These are phyloP conservation scores for Akanthomyces lecanii DNA, from an alignment of 2,329 filamentous ascomycete genomes.

Conservation along the genomic window DNA sequence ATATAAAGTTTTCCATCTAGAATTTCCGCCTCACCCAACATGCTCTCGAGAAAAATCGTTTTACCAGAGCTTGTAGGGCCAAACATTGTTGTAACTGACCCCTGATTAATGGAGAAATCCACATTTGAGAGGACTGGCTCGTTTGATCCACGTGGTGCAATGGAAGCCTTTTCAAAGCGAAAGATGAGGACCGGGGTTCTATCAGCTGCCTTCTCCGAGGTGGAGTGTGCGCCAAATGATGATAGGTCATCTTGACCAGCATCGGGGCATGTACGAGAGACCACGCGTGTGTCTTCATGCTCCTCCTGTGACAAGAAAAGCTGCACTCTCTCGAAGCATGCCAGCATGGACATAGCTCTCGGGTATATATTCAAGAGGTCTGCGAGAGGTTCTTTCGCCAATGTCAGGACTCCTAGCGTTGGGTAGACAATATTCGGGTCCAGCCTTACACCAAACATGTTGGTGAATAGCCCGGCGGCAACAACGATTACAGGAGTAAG, in stretches of 20 bases:
- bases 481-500: background rate
- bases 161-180: background rate
- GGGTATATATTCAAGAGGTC: background rate
- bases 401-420: background rate
- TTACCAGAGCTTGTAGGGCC: slow-evolving; percentile 1
- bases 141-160: background rate
- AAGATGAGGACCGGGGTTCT: background rate
- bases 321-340: background rate
- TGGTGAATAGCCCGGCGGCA: background rate
- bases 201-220: background rate
- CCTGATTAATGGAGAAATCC: background rate
- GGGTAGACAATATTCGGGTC: background rate
- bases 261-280: background rate
- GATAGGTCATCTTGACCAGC: background rate
- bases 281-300: background rate
- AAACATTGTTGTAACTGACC: background rate
- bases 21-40: slow-evolving; percentile 2
- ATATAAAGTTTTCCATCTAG: background rate
- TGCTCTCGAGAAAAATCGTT: background rate
- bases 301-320: background rate
- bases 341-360: background rate
- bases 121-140: background rate
- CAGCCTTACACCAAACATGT: background rate
- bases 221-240: too few species aligned
- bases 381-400: background rate